phyloP scores from a whole-genome alignment of 169 alveolate species.

The Amoebophrya sp. region DNA sequence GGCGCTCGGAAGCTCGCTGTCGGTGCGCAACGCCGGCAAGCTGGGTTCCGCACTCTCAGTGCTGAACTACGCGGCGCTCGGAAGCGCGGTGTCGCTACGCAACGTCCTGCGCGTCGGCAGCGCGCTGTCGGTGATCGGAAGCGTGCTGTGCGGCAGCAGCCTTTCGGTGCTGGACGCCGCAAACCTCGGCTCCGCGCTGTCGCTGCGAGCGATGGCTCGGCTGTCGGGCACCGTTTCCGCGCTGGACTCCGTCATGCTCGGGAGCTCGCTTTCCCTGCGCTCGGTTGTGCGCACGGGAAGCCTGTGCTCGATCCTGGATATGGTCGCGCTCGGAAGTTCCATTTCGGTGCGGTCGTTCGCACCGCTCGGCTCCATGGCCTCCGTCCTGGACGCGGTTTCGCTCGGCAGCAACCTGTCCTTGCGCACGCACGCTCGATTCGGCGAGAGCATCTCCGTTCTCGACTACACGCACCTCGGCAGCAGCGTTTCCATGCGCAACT shows the following conservation, averaged over 20 bases:
- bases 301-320: not conserved
- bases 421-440: not conserved
- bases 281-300: not conserved
- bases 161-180: not conserved
- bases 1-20: not conserved
- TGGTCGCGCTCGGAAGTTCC: not conserved
- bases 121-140: not conserved
- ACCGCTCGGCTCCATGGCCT: no score
- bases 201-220: not conserved
- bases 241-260: not conserved
- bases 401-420: not conserved
- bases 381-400: not conserved
- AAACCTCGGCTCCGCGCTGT: not conserved
- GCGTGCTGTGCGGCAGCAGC: not conserved
- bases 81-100: not conserved
- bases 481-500: not conserved
- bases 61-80: not conserved
- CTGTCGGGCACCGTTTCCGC: not conserved
- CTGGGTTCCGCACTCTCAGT: not conserved
- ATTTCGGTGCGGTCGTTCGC: no score
- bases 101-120: not conserved
- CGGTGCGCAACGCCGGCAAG: not conserved
- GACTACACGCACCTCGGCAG: constrained; percentile 9
- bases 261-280: not conserved
- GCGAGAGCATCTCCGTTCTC: not conserved